Evolutionary conservation across 2,329 filamentous ascomycete genomes (phyloP).

Genomic region (Fonsecaea pedrosoi): DNA sequence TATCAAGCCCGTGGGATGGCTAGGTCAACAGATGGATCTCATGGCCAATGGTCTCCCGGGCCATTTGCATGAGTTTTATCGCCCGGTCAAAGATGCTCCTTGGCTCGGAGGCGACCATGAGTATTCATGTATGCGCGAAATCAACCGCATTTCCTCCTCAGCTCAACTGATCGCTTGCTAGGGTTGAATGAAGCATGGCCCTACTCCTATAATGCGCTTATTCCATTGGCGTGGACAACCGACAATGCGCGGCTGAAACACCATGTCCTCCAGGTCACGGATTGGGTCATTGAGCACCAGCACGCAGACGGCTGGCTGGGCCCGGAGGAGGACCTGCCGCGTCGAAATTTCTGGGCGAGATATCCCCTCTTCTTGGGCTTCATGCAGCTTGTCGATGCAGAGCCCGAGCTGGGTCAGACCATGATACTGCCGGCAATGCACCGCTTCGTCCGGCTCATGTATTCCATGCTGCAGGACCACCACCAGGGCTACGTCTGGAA

Average conservation of each 20-base stretch:
- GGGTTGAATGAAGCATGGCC: slow-evolving; percentile 61
- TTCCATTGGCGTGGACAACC: slow-evolving; percentile 61
- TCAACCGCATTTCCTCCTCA: not conserved
- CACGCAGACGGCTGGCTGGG: slow-evolving; percentile 65
- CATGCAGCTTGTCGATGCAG: slow-evolving; percentile 55
- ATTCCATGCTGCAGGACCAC: slow-evolving; percentile 63
- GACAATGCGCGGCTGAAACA: slow-evolving; percentile 58
- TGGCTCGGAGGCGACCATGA: slow-evolving; percentile 62
- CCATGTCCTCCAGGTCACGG: slow-evolving; percentile 55
- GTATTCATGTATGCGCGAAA: slow-evolving; percentile 51
- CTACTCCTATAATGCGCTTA: slow-evolving; percentile 66
- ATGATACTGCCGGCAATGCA: slow-evolving; percentile 59
- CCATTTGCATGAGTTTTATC: slow-evolving; percentile 62
- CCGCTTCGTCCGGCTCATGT: slow-evolving; percentile 57
- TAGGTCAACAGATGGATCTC: slow-evolving; percentile 58
- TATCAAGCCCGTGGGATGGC: slow-evolving; percentile 60
- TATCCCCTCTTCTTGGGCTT: slow-evolving; percentile 60
- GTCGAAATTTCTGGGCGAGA: slow-evolving; percentile 61
- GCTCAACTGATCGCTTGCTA: slow-evolving; percentile 4
- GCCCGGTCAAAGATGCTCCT: slow-evolving; percentile 58
- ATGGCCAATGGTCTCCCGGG: slow-evolving; percentile 61
- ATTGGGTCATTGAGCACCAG: slow-evolving; percentile 58
- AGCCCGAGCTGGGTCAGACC: slow-evolving; percentile 56
- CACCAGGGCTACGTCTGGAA: slow-evolving; percentile 59
- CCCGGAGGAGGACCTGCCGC: slow-evolving; percentile 54